These are phyloP conservation scores for Alternaria novae-zelandiae DNA, from an alignment of 2,329 filamentous ascomycete species.

Conservation along the genomic window DNA sequence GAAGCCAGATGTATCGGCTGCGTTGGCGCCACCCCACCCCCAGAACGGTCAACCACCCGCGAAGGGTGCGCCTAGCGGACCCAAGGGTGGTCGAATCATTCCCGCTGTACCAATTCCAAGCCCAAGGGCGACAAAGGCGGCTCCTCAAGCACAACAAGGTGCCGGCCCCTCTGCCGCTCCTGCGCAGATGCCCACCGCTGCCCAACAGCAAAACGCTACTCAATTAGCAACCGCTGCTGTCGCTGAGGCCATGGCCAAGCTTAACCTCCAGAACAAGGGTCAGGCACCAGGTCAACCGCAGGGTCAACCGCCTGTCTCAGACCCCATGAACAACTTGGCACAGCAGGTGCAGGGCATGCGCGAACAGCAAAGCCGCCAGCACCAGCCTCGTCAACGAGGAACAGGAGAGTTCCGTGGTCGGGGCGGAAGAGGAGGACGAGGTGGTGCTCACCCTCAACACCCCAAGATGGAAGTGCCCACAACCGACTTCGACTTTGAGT, in stretches of 20 bases:
- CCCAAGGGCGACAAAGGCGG: slow-evolving; percentile 40
- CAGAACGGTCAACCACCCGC: slow-evolving; percentile 40
- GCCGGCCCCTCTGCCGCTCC: slow-evolving; percentile 28
- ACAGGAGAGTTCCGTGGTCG: slow-evolving; percentile 51
- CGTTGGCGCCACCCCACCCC: slow-evolving; percentile 59
- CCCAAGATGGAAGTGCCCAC: slow-evolving; percentile 86
- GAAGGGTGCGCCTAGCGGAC: slow-evolving; percentile 51
- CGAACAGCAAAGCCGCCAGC: slow-evolving; percentile 62
- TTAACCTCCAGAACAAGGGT: slow-evolving; percentile 52
- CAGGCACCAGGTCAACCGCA: slow-evolving; percentile 26
- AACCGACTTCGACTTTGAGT: slow-evolving; percentile 90
- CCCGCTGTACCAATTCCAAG: slow-evolving; percentile 71
- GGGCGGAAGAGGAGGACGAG: slow-evolving; percentile 56
- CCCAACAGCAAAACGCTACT: slow-evolving; percentile 66
- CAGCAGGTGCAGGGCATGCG: slow-evolving; percentile 81
- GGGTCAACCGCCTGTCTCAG: slow-evolving; percentile 30
- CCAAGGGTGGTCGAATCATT: slow-evolving; percentile 61
- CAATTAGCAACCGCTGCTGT: slow-evolving; percentile 77
- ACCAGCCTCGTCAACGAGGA: slow-evolving; percentile 55
- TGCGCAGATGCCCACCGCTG: slow-evolving; percentile 33
- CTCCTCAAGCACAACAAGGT: slow-evolving; percentile 46
- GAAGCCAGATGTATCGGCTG: slow-evolving; percentile 68
- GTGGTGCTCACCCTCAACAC: slow-evolving; percentile 45
- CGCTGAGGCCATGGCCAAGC: slow-evolving; percentile 79
- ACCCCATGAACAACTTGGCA: slow-evolving; percentile 72